A percentile compares a stretch with the other conserved stretches of the same genome.
Evolutionary conservation across 176 grass and related monocot genomes (phyloP).

Genomic region (Neostapfia colusana): DNA sequence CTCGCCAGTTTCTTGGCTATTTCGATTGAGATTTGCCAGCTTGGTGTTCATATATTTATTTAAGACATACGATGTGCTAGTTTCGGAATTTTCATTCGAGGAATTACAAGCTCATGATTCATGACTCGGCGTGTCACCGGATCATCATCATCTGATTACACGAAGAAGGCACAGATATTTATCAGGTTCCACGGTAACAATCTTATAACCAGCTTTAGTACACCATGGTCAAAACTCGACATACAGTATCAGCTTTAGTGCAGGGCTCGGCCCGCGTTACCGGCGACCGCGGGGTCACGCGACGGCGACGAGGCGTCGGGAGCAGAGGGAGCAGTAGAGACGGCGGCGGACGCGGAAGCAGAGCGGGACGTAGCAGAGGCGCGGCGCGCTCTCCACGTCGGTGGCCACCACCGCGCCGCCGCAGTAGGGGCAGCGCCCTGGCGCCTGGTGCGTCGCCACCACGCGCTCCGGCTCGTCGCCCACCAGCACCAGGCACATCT

Average conservation of each 20-base stretch:
- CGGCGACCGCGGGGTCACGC: constrained; percentile 20
- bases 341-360: constrained; percentile 51
- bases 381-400: constrained; percentile 63
- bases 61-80: too few species aligned
- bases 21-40: neutral
- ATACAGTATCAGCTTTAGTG: too few species aligned
- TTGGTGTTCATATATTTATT: too few species aligned
- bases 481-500: constrained; percentile 65
- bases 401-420: constrained; percentile 50
- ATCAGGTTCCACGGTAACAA: too few species aligned
- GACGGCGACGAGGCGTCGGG: constrained; percentile 42
- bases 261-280: too few species aligned
- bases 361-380: constrained; percentile 59
- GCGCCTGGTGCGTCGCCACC: constrained; percentile 50
- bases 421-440: constrained; percentile 70
- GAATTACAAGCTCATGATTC: neutral
- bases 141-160: neutral
- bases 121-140: neutral
- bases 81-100: too few species aligned
- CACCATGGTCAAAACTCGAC: too few species aligned
- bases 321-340: constrained; percentile 61
- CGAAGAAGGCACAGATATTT: too few species aligned
- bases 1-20: neutral
- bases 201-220: too few species aligned
- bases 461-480: constrained; percentile 69